Evolutionary conservation across 139 green algal species (phyloP).

Genomic region (Chlamydomonas eustigma): DNA sequence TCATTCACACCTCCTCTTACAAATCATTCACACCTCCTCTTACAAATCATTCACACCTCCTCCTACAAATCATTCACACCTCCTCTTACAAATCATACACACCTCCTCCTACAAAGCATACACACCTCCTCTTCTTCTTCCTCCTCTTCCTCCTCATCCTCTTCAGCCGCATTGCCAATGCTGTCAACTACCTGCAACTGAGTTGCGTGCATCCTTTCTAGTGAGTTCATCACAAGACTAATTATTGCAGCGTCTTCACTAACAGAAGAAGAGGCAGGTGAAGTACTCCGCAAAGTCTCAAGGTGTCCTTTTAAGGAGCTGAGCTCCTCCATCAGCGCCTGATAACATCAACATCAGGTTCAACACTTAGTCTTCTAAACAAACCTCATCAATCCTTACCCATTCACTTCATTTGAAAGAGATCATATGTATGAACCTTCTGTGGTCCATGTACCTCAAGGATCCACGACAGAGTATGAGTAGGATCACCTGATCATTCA

Average conservation of each 20-base stretch:
- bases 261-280: neutral
- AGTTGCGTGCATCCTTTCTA: constrained; percentile 27
- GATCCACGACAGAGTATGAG: no score
- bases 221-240: constrained; percentile 14
- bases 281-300: neutral
- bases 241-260: neutral
- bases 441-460: no score
- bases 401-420: no score
- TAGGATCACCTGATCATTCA: neutral
- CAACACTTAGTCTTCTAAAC: no score
- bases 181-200: neutral
- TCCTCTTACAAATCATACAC: neutral
- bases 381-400: no score
- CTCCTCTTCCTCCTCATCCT: neutral
- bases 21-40: neutral
- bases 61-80: neutral
- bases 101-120: neutral
- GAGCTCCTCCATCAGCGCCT: neutral
- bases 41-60: neutral
- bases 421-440: no score
- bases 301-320: neutral
- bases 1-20: constrained; percentile 1
- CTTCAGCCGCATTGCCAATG: constrained; percentile 5
- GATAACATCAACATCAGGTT: no score
- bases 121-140: neutral